Evolutionary conservation across 2,329 filamentous ascomycete genomes (phyloP).

Genomic region (Aspergillus novoparasiticus): DNA sequence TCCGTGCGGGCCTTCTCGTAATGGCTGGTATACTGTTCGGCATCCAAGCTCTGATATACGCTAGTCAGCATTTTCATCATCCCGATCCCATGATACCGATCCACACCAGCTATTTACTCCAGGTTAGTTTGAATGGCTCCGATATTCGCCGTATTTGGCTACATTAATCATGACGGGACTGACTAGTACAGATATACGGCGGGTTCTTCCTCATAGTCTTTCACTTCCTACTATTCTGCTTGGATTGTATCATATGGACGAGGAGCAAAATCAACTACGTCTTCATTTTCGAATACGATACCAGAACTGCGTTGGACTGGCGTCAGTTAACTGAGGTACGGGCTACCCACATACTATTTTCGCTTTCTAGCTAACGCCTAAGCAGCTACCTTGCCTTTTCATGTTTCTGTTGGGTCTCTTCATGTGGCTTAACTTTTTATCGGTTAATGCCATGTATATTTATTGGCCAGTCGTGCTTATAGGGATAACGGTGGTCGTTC

Average conservation of each 20-base stretch:
- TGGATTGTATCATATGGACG: slow-evolving; percentile 83
- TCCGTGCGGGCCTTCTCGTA: slow-evolving; percentile 66
- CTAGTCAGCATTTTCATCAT: slow-evolving; percentile 53
- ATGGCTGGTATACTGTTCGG: slow-evolving; percentile 68
- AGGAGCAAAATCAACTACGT: slow-evolving; percentile 88
- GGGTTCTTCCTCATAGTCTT: slow-evolving; percentile 86
- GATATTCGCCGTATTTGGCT: not conserved
- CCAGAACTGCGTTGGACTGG: slow-evolving; percentile 84
- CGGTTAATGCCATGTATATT: slow-evolving; percentile 68
- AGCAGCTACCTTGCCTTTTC: slow-evolving; percentile 78
- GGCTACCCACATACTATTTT: not conserved
- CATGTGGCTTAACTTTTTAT: slow-evolving; percentile 88
- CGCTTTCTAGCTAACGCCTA: slow-evolving; percentile 18
- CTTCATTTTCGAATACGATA: slow-evolving; percentile 96
- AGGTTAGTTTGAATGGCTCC: slow-evolving; percentile 43
- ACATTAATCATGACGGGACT: slow-evolving; percentile 13
- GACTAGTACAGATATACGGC: slow-evolving; percentile 71
- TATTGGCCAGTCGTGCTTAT: slow-evolving; percentile 88
- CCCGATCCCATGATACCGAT: slow-evolving; percentile 51
- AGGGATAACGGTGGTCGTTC: slow-evolving; percentile 63
- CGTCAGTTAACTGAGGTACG: slow-evolving; percentile 74
- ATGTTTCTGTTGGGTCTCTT: slow-evolving; percentile 73
- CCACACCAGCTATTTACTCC: slow-evolving; percentile 70
- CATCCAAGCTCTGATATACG: slow-evolving; percentile 67
- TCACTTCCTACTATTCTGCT: slow-evolving; percentile 79